Evolutionary conservation across 2,329 filamentous ascomycete species (phyloP), one percentile per base, ranked within the genome.

Genomic region (Sporothrix brunneoviolacea): DNA sequence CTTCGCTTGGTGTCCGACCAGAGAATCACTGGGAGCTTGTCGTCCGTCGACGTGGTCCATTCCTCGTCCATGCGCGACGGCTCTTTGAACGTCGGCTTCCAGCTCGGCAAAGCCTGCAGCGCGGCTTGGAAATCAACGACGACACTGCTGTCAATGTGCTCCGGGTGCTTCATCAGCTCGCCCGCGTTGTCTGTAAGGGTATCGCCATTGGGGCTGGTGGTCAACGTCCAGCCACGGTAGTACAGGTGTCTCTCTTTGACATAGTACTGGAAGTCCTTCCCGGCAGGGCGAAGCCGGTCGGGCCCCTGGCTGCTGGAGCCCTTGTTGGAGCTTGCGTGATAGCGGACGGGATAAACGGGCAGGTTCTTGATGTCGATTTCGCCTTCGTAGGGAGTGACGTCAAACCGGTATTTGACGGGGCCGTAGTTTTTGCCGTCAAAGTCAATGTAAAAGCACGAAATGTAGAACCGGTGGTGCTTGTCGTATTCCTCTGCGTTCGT

Each of bases 221-320:
- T 68, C 46, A 71, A 48, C 0, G 69, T 71, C 70, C 69, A 72
- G 0, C 65, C 69, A 18, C 66, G 68, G 58, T 71, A 70, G 16
- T 65, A 61, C 50, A 67, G 65, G 41, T 72, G 68, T 2, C 64
- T 38, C 13, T 12, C 61, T 22, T 63, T 55, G 46, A 65, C 55
- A 48, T 67, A 71, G 15, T 58, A 57, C 9, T 59, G 57, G 0
- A 55, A 55, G 18, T 50, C 36, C 22, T 43, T 48, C 6, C 45
- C 50, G 8, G 30, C 38, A 5, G 43, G 37, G 2, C 37, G 37
- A 1, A 51, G 32, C 10, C 43, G 35, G 38, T 43, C 47, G 15
- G 36, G 37, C 8, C 36, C 45, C 19, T 48, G 36, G 28, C 8
- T 48, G 45, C 28, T 48, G 7, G 36, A 32, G 21, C 28, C 51